phyloP scores from a whole-genome alignment of 1,139 yeast species.

The Yamadazyma mexicana region DNA sequence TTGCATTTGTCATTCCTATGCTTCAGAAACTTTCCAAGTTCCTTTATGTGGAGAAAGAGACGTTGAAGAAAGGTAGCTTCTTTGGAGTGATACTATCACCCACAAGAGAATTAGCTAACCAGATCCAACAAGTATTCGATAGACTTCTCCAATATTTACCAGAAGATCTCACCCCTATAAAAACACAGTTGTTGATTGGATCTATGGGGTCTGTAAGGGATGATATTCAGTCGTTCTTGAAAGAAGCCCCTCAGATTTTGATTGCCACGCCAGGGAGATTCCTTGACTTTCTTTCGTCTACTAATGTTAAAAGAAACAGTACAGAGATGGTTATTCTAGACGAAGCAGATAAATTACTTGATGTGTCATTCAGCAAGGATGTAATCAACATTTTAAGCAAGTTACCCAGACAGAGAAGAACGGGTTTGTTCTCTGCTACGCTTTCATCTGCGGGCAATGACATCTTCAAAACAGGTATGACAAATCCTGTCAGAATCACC shows the following conservation, averaged over 20 bases:
- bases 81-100: conserved; percentile 79
- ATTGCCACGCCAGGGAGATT: conserved; percentile 95
- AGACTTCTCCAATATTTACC: conserved; percentile 62
- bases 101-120: conserved; percentile 88
- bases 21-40: conserved; percentile 57
- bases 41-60: conserved; percentile 27
- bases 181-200: conserved; percentile 78
- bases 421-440: conserved; percentile 92
- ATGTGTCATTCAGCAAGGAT: conserved; percentile 71
- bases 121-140: conserved; percentile 69
- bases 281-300: conserved; percentile 64
- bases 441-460: conserved; percentile 74
- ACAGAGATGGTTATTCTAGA: conserved; percentile 80
- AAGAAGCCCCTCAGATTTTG: conserved; percentile 64
- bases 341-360: conserved; percentile 90
- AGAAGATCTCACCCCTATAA: conserved; percentile 40
- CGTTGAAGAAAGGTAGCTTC: conserved; percentile 60
- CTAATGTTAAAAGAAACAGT: conserved; percentile 51
- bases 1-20: conserved; percentile 83
- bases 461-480: conserved; percentile 75
- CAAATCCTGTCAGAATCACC: conserved; percentile 83
- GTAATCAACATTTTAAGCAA: conserved; percentile 63
- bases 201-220: conserved; percentile 71
- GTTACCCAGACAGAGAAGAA: conserved; percentile 87
- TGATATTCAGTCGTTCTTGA: conserved; percentile 62